These are phyloP conservation scores for Calycina marina DNA, from an alignment of 2,329 filamentous ascomycete genomes.

Conservation along the genomic window DNA sequence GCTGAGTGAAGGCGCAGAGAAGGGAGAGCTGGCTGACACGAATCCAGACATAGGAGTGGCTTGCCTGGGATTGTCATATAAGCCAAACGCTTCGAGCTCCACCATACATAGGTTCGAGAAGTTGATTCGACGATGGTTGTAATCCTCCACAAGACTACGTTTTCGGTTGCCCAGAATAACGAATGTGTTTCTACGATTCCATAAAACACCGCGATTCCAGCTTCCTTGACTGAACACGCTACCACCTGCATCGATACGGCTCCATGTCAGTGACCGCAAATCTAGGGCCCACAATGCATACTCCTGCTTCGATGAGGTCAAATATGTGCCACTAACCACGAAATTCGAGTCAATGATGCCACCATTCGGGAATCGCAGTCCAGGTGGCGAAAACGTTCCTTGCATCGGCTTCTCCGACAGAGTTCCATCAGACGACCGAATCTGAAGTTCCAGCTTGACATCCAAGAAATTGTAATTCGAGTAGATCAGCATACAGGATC, in stretches of 20 bases:
- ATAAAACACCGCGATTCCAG: constrained; percentile 91
- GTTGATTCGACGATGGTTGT: constrained; percentile 95
- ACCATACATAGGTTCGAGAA: constrained; percentile 96
- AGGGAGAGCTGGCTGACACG: constrained; percentile 65
- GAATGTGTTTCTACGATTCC: constrained; percentile 88
- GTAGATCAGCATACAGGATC: constrained; percentile 82
- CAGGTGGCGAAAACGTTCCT: constrained; percentile 73
- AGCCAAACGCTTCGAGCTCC: constrained; percentile 88
- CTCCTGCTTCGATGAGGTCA: constrained; percentile 95
- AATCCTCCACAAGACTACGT: constrained; percentile 87
- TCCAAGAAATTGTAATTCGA: constrained; percentile 99
- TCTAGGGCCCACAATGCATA: constrained; percentile 96
- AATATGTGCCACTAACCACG: constrained; percentile 90
- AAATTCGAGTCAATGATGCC: constrained; percentile 93
- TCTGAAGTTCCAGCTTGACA: constrained; percentile 87
- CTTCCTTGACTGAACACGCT: constrained; percentile 93
- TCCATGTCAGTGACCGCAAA: constrained; percentile 78
- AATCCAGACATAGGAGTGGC: constrained; percentile 68
- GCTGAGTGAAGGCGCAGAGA: constrained; percentile 34
- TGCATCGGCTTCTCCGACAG: constrained; percentile 83
- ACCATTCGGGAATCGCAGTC: constrained; percentile 87
- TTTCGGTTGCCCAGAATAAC: constrained; percentile 91
- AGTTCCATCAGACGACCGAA: constrained; percentile 70
- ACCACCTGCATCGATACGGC: constrained; percentile 85
- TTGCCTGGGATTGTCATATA: constrained; percentile 88